These are phyloP conservation scores for Mucor velutinosus DNA, from an alignment of 371 early-diverging fungal species.

Conservation along the genomic window DNA sequence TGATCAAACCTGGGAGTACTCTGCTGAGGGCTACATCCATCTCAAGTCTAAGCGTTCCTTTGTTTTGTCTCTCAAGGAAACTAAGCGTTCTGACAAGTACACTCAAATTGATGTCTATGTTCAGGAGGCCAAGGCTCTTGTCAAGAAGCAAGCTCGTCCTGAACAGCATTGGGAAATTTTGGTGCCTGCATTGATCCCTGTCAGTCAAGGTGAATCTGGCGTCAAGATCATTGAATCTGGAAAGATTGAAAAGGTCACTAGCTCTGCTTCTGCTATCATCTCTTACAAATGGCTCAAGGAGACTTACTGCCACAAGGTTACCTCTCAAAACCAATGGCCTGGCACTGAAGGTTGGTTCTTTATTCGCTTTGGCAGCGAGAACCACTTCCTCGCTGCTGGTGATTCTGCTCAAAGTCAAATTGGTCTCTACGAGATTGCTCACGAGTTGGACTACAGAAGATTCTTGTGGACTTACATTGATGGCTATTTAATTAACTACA, in stretches of 20 bases:
- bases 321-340: slow-evolving; percentile 33
- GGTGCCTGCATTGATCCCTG: slow-evolving; percentile 43
- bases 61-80: slow-evolving; percentile 41
- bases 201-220: slow-evolving; percentile 28
- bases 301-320: slow-evolving; percentile 29
- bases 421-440: slow-evolving; percentile 34
- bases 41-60: slow-evolving; percentile 33
- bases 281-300: slow-evolving; percentile 42
- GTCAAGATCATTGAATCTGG: slow-evolving; percentile 40
- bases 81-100: slow-evolving; percentile 24
- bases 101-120: slow-evolving; percentile 38
- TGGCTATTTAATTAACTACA: slow-evolving; percentile 58
- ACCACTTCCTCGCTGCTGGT: slow-evolving; percentile 42
- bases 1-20: slow-evolving; percentile 43
- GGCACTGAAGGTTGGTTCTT: slow-evolving; percentile 41
- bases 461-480: slow-evolving; percentile 56
- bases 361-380: slow-evolving; percentile 43
- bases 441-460: slow-evolving; percentile 36
- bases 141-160: slow-evolving; percentile 32
- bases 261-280: slow-evolving; percentile 28
- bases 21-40: slow-evolving; percentile 30
- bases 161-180: slow-evolving; percentile 51
- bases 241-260: slow-evolving; percentile 30
- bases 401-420: slow-evolving; percentile 35
- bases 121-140: slow-evolving; percentile 37